phyloP scores from a whole-genome alignment of 306 rosid genomes.

The Rubus idaeus region DNA sequence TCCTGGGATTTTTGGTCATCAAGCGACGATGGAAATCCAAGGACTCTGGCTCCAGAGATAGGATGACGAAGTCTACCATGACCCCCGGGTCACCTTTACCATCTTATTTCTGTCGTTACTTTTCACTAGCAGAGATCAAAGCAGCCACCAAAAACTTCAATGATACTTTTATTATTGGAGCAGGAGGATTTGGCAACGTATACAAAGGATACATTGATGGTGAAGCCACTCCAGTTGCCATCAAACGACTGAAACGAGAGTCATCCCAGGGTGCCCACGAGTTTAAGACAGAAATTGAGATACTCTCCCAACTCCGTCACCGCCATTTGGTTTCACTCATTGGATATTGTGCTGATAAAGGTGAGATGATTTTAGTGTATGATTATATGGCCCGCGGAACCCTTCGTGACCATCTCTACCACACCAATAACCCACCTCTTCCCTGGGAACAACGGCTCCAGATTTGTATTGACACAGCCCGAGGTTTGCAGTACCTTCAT shows the following conservation, averaged over 20 bases:
- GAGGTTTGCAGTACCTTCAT: conserved; percentile 36
- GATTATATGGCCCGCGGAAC: conserved; percentile 29
- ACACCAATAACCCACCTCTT: conserved; percentile 13
- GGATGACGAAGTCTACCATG: conserved; percentile 8
- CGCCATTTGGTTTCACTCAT: conserved; percentile 32
- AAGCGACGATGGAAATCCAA: background rate
- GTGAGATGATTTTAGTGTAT: conserved; percentile 35
- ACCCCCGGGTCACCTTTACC: conserved; percentile 2
- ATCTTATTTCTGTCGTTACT: conserved; percentile 21
- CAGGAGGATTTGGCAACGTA: conserved; percentile 47
- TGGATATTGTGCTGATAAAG: conserved; percentile 18
- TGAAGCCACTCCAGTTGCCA: conserved; percentile 13
- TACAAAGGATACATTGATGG: conserved; percentile 31
- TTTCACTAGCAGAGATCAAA: conserved; percentile 32
- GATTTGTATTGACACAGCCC: conserved; percentile 28
- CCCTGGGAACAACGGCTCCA: conserved; percentile 29
- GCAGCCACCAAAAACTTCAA: conserved; percentile 36
- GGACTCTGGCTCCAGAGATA: background rate
- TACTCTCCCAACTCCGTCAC: conserved; percentile 37
- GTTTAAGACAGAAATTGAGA: conserved; percentile 41
- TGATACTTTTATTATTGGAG: conserved; percentile 23
- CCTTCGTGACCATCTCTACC: conserved; percentile 25
- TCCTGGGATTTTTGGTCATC: background rate
- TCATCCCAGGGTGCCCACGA: conserved; percentile 40
- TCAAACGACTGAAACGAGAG: conserved; percentile 37